phyloP scores from a whole-genome alignment of 2,329 filamentous ascomycete species.

The Pyrenochaeta sp. region DNA sequence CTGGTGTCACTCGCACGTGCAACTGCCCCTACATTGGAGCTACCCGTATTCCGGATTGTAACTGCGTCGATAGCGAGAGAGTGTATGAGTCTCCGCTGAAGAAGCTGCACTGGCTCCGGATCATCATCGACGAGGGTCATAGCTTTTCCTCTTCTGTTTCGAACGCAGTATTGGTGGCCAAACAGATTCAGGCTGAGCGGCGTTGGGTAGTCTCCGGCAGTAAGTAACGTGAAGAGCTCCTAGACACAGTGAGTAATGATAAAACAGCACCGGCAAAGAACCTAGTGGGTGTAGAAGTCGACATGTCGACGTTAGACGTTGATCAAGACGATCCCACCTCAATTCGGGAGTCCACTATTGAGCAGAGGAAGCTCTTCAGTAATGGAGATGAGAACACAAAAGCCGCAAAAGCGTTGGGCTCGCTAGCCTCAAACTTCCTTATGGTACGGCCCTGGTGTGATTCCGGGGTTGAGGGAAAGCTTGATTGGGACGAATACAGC shows the following conservation, averaged over 20 bases:
- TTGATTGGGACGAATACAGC: constrained; percentile 78
- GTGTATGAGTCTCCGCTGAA: constrained; percentile 70
- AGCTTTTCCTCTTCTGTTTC: constrained; percentile 76
- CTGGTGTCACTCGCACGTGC: constrained; percentile 35
- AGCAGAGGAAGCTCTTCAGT: constrained; percentile 53
- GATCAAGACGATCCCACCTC: constrained; percentile 36
- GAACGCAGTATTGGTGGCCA: constrained; percentile 64
- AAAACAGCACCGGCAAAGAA: constrained; percentile 74
- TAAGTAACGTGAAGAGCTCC: constrained; percentile 10
- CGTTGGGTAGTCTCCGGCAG: constrained; percentile 90
- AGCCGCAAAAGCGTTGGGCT: constrained; percentile 68
- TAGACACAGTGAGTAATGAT: constrained; percentile 1
- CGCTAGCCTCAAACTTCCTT: constrained; percentile 73
- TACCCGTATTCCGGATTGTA: constrained; percentile 55
- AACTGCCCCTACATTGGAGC: constrained; percentile 55
- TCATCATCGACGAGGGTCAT: constrained; percentile 93
- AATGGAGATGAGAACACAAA: constrained; percentile 48
- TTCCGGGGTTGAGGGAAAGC: constrained; percentile 64
- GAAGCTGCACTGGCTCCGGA: constrained; percentile 80
- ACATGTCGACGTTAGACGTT: constrained; percentile 52
- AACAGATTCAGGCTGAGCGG: constrained; percentile 68
- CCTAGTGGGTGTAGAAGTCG: constrained; percentile 77
- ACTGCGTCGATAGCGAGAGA: constrained; percentile 52
- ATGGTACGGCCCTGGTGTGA: constrained; percentile 82
- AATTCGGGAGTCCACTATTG: constrained; percentile 45